Percentiles rank a stretch among this genome's conserved stretches.
These are phyloP conservation scores for Pyrenochaeta sp. DNA, from an alignment of 2,329 filamentous ascomycete genomes.

Conservation along the genomic window DNA sequence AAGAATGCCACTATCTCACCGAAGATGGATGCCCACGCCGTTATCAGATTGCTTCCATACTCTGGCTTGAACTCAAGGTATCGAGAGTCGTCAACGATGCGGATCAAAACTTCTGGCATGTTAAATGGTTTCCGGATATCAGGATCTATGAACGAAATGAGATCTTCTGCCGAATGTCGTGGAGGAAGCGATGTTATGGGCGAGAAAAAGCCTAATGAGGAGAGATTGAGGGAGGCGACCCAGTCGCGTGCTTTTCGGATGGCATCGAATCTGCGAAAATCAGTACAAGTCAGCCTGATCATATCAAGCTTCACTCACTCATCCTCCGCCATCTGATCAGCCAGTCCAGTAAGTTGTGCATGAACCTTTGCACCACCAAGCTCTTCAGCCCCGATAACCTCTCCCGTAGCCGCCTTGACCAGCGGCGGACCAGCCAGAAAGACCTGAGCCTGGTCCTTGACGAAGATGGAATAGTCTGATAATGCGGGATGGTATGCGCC, in stretches of 20 bases:
- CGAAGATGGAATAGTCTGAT: conserved; percentile 55
- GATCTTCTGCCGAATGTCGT: conserved; percentile 48
- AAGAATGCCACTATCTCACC: conserved; percentile 25
- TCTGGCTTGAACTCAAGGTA: conserved; percentile 51
- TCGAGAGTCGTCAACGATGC: conserved; percentile 53
- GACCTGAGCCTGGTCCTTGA: conserved; percentile 53
- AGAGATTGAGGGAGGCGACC: conserved; percentile 29
- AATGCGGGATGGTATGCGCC: conserved; percentile 53
- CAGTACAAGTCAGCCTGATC: too few species aligned
- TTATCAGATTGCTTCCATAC: conserved; percentile 37
- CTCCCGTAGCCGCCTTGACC: conserved; percentile 58
- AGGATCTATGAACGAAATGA: conserved; percentile 47
- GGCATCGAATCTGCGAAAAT: conserved; percentile 47
- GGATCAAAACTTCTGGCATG: conserved; percentile 51
- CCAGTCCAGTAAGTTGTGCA: conserved; percentile 51
- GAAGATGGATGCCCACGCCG: conserved; percentile 49
- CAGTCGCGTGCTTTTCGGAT: conserved; percentile 51
- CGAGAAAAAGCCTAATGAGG: not conserved
- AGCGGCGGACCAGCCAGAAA: conserved; percentile 56
- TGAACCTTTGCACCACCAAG: conserved; percentile 55
- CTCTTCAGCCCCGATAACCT: conserved; percentile 51
- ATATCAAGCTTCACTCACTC: conserved; percentile 33
- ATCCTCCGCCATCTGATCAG: conserved; percentile 54
- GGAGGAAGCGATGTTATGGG: conserved; percentile 22
- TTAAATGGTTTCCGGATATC: conserved; percentile 52